These are phyloP conservation scores for Aspergillus baeticus DNA, from an alignment of 495 filamentous ascomycete genomes.

Conservation along the genomic window DNA sequence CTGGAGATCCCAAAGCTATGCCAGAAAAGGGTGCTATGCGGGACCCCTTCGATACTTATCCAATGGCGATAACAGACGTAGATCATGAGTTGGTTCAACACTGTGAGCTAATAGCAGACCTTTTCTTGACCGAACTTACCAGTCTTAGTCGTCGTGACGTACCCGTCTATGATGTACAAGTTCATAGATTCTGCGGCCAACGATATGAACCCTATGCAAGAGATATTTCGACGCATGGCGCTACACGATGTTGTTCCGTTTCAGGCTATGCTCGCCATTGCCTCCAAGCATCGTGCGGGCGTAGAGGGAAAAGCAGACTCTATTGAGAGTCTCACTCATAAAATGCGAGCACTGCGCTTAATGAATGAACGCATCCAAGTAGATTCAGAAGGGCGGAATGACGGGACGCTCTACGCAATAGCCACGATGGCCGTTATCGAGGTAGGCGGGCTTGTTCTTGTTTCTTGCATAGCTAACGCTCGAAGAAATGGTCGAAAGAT, in stretches of 20 bases:
- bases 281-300: conserved; percentile 29
- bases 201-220: conserved; percentile 25
- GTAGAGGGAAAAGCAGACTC: conserved; percentile 28
- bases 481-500: conserved; percentile 33
- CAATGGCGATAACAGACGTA: conserved; percentile 18
- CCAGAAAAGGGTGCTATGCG: conserved; percentile 14
- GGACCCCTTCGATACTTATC: conserved; percentile 27
- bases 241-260: conserved; percentile 27
- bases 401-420: conserved; percentile 29
- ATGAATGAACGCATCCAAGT: conserved; percentile 29
- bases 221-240: conserved; percentile 28
- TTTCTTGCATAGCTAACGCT: conserved; percentile 10
- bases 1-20: conserved; percentile 8
- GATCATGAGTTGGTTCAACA: conserved; percentile 30
- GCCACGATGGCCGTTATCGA: conserved; percentile 36
- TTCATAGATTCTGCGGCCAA: conserved; percentile 20
- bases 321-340: conserved; percentile 31
- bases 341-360: conserved; percentile 26
- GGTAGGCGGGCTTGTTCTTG: conserved; percentile 12
- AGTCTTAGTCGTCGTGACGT: conserved; percentile 24
- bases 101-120: conserved; percentile 18
- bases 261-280: conserved; percentile 33
- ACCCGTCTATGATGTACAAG: conserved; percentile 35
- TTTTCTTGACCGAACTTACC: conserved; percentile 11
- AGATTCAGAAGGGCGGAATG: conserved; percentile 20